These are phyloP conservation scores for Yarrowia sp. DNA, from an alignment of 805 yeast species.

Conservation along the genomic window DNA sequence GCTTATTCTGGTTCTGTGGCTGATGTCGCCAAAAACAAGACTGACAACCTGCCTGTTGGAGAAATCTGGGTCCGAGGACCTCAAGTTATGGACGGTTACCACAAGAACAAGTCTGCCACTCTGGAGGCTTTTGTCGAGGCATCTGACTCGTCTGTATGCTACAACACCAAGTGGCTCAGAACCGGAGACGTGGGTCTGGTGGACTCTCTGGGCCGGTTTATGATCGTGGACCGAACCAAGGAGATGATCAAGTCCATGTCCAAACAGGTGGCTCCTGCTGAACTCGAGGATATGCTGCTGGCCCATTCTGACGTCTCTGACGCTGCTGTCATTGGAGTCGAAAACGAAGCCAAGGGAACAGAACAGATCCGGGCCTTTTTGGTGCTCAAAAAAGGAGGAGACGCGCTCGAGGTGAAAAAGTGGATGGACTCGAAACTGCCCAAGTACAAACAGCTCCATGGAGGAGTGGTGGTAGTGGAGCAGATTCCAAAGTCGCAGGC, in stretches of 20 bases:
- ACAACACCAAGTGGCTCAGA: constrained; percentile 44
- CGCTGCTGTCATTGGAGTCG: constrained; percentile 83
- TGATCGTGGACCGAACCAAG: constrained; percentile 44
- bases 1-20: constrained; percentile 8
- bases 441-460: constrained; percentile 41
- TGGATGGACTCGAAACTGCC: constrained; percentile 42
- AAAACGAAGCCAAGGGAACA: constrained; percentile 68
- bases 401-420: constrained; percentile 30
- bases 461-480: constrained; percentile 60
- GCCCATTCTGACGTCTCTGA: constrained; percentile 75
- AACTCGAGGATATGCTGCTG: constrained; percentile 79
- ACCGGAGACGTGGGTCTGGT: constrained; percentile 58
- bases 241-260: constrained; percentile 41
- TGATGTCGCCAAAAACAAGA: background rate
- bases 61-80: constrained; percentile 54
- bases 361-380: constrained; percentile 46
- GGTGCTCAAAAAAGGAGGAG: constrained; percentile 29
- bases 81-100: constrained; percentile 52
- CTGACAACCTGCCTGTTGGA: constrained; percentile 37
- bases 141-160: background rate
- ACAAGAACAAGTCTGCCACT: constrained; percentile 48
- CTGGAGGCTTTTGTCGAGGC: constrained; percentile 44
- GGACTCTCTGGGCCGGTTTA: constrained; percentile 45
- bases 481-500: constrained; percentile 92
- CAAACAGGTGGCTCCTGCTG: constrained; percentile 92